Conservation (phyloP, 805 yeast species). For the Phaffomyces opuntiae region DNA sequence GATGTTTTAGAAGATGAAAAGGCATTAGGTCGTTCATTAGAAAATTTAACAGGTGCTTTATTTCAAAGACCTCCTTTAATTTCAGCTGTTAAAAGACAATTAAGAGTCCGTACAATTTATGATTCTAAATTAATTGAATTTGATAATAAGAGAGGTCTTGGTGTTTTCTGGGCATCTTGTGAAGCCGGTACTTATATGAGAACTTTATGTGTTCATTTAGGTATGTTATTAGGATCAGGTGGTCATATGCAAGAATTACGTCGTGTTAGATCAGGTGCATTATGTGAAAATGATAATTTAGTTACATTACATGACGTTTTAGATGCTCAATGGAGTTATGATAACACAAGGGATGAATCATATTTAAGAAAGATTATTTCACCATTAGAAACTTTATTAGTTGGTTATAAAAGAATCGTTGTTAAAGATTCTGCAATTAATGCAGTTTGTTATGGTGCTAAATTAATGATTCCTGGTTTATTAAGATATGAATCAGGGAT, state of each 20-base stretch:
- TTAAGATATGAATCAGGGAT: slow-evolving; percentile 96
- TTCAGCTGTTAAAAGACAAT: slow-evolving; percentile 97
- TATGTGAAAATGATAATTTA: slow-evolving; percentile 82
- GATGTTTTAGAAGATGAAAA: slow-evolving; percentile 88
- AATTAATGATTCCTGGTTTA: slow-evolving; percentile 97
- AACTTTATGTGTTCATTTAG: slow-evolving; percentile 96
- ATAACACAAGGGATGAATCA: slow-evolving; percentile 94
- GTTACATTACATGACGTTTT: slow-evolving; percentile 95
- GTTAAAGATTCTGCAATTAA: slow-evolving; percentile 94
- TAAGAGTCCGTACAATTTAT: slow-evolving; percentile 96
- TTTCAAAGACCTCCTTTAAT: slow-evolving; percentile 99
- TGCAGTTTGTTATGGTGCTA: slow-evolving; percentile 98
- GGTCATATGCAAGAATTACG: slow-evolving; percentile 99
- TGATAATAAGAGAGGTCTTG: slow-evolving; percentile 92
- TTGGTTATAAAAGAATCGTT: slow-evolving; percentile 95
- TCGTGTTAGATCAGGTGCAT: slow-evolving; percentile 97
- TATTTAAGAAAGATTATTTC: slow-evolving; percentile 89
- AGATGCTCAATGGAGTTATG: slow-evolving; percentile 98
- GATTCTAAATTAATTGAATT: slow-evolving; percentile 94
- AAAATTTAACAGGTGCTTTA: slow-evolving; percentile 95
- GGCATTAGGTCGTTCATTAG: slow-evolving; percentile 80
- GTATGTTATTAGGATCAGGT: slow-evolving; percentile 97
- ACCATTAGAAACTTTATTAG: slow-evolving; percentile 88
- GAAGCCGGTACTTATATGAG: slow-evolving; percentile 99
- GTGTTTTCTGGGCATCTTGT: slow-evolving; percentile 99